phyloP scores from a whole-genome alignment of 1,284 basidiomycete genomes.

The Ceratobasidium sp. region DNA sequence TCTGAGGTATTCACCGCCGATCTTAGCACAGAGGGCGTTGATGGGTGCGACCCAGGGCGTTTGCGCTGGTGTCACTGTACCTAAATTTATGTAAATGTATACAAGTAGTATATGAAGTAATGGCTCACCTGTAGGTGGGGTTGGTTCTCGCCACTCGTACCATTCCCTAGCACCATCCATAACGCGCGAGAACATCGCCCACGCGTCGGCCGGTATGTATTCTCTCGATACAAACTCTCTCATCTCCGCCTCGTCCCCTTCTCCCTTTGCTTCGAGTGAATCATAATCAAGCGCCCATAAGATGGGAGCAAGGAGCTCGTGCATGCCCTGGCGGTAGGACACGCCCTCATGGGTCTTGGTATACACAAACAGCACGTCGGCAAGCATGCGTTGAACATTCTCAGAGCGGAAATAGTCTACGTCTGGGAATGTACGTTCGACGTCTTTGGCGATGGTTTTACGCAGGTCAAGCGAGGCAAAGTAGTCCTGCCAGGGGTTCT shows the following conservation, averaged over 20 bases:
- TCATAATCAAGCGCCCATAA: constrained; percentile 88
- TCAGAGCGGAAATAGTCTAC: constrained; percentile 85
- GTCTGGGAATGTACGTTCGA: constrained; percentile 95
- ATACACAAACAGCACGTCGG: constrained; percentile 88
- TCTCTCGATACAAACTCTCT: constrained; percentile 72
- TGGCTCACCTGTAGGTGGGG: constrained; percentile 41
- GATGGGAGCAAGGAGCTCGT: constrained; percentile 90
- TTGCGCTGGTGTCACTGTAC: constrained; percentile 66
- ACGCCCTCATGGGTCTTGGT: constrained; percentile 81
- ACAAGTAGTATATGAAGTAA: background rate
- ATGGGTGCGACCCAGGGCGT: constrained; percentile 84
- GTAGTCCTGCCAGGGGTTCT: constrained; percentile 96
- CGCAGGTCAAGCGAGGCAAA: constrained; percentile 88
- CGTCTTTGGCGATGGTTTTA: constrained; percentile 90
- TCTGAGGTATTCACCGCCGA: constrained; percentile 80
- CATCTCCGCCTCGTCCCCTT: constrained; percentile 56
- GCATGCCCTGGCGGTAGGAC: constrained; percentile 96
- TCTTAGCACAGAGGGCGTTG: constrained; percentile 80
- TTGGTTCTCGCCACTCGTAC: constrained; percentile 89
- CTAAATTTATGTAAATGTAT: constrained; percentile 54
- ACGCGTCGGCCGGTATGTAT: constrained; percentile 87
- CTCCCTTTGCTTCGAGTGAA: constrained; percentile 66
- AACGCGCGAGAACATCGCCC: constrained; percentile 80
- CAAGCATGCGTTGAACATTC: constrained; percentile 82
- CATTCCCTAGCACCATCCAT: constrained; percentile 84